Evolutionary conservation across 768 basidiomycete species (phyloP).

Genomic region (Collybiopsis luxurians): DNA sequence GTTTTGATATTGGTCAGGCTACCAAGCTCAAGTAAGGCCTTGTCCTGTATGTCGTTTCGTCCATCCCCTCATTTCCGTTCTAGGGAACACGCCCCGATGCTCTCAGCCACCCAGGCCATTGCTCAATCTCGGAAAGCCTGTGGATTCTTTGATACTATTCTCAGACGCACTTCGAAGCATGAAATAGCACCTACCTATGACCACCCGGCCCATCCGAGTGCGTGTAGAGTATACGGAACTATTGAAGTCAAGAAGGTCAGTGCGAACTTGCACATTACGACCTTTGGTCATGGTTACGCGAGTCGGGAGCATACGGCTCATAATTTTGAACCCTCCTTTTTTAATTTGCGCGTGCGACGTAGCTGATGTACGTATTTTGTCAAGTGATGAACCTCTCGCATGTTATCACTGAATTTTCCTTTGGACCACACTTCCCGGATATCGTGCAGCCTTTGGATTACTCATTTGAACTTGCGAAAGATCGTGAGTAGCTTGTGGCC

Average conservation of each 20-base stretch:
- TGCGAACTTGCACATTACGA: slow-evolving; percentile 92
- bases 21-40: slow-evolving; percentile 55
- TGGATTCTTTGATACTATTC: slow-evolving; percentile 62
- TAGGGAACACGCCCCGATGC: slow-evolving; percentile 61
- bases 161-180: slow-evolving; percentile 39
- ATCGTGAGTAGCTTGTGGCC: slow-evolving; percentile 53
- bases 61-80: too few relatives aligned
- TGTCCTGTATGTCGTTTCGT: too few relatives aligned
- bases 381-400: slow-evolving; percentile 99
- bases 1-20: slow-evolving; percentile 83
- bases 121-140: slow-evolving; percentile 73
- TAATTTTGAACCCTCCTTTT: slow-evolving; percentile 48
- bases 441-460: slow-evolving; percentile 94
- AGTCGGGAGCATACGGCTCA: slow-evolving; percentile 89
- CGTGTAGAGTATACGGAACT: slow-evolving; percentile 86
- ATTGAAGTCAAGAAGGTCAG: slow-evolving; percentile 87
- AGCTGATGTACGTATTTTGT: too few relatives aligned
- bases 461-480: slow-evolving; percentile 70
- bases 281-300: slow-evolving; percentile 91
- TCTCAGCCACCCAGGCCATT: slow-evolving; percentile 70
- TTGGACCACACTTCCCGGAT: slow-evolving; percentile 93
- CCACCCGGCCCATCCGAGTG: slow-evolving; percentile 61
- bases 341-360: too few relatives aligned
- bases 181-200: slow-evolving; percentile 74
- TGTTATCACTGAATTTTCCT: slow-evolving; percentile 95